A percentile compares a stretch with the other conserved stretches of the same genome.
These are phyloP conservation scores for Globisporangium spiculum DNA, from an alignment of 352 stramenopile species.

Conservation along the genomic window DNA sequence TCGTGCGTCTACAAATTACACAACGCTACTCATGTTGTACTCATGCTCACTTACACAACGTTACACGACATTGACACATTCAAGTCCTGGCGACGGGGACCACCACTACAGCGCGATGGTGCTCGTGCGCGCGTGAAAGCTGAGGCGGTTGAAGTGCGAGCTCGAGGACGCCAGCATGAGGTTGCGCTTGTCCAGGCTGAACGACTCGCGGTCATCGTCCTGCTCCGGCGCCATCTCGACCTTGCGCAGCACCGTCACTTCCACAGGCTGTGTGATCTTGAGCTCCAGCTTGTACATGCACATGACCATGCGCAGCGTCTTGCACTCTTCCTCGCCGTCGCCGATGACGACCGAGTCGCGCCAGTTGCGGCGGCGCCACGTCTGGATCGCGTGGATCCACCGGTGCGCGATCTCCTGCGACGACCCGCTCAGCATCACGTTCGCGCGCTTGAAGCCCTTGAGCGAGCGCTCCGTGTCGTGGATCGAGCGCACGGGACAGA, in stretches of 20 bases:
- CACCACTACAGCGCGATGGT: slow-evolving; percentile 16
- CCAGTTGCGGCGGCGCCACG: slow-evolving; percentile 79
- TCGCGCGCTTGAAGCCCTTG: slow-evolving; percentile 50
- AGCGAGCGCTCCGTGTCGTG: slow-evolving; percentile 75
- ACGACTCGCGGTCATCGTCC: slow-evolving; percentile 15
- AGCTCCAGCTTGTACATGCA: slow-evolving; percentile 60
- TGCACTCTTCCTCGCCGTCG: slow-evolving; percentile 62
- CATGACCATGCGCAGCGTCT: slow-evolving; percentile 66
- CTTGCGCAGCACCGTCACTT: slow-evolving; percentile 51
- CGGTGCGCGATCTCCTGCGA: slow-evolving; percentile 41
- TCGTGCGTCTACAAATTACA: background rate
- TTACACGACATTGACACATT: slow-evolving; percentile 1
- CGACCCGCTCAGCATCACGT: slow-evolving; percentile 58
- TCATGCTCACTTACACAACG: background rate
- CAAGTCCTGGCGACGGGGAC: background rate
- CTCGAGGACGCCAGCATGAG: slow-evolving; percentile 13
- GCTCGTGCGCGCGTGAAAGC: slow-evolving; percentile 12
- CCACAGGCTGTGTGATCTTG: slow-evolving; percentile 46
- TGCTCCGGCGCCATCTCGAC: slow-evolving; percentile 36
- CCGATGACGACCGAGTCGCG: slow-evolving; percentile 60
- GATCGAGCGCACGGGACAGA: slow-evolving; percentile 70
- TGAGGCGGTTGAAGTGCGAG: slow-evolving; percentile 17
- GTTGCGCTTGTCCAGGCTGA: slow-evolving; percentile 18
- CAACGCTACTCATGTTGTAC: slow-evolving; percentile 1
- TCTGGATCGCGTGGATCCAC: slow-evolving; percentile 69